A percentile compares a stretch with the other conserved stretches of the same genome.
Evolutionary conservation across 1,284 basidiomycete species (phyloP).

Genomic region (Cutaneotrichosporon curvatum): DNA sequence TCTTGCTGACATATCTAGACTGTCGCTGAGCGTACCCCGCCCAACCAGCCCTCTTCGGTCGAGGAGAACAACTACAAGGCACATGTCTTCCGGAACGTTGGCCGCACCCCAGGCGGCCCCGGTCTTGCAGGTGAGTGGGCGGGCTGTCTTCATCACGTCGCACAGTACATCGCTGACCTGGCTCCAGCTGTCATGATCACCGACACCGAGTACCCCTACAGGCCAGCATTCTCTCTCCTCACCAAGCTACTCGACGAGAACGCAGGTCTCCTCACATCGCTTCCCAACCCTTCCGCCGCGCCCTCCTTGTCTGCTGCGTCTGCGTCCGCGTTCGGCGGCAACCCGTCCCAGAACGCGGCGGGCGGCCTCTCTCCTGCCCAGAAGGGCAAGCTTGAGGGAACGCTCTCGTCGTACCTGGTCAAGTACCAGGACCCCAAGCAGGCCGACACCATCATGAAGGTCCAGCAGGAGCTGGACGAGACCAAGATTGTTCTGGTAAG

Average conservation of each 20-base stretch:
- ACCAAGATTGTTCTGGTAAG: slow-evolving; percentile 94
- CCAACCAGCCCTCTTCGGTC: slow-evolving; percentile 83
- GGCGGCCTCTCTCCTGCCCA: slow-evolving; percentile 45
- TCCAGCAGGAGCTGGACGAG: slow-evolving; percentile 97
- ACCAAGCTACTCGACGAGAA: slow-evolving; percentile 95
- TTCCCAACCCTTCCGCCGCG: slow-evolving; percentile 36
- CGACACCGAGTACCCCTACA: slow-evolving; percentile 92
- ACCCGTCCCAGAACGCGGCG: slow-evolving; percentile 41
- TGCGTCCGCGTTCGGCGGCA: slow-evolving; percentile 40
- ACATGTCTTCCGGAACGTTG: slow-evolving; percentile 65
- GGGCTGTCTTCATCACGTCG: not conserved
- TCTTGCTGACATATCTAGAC: slow-evolving; percentile 51
- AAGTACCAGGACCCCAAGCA: slow-evolving; percentile 98
- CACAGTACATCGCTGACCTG: slow-evolving; percentile 9
- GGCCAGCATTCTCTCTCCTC: slow-evolving; percentile 91
- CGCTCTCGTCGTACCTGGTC: slow-evolving; percentile 70
- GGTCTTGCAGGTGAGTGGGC: slow-evolving; percentile 59
- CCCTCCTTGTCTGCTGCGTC: slow-evolving; percentile 38
- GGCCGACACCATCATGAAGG: slow-evolving; percentile 97
- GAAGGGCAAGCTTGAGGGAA: slow-evolving; percentile 48
- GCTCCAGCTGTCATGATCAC: slow-evolving; percentile 77
- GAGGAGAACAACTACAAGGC: slow-evolving; percentile 93
- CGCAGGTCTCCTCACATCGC: slow-evolving; percentile 58
- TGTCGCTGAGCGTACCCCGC: slow-evolving; percentile 79
- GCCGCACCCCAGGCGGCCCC: slow-evolving; percentile 31